Base-by-base conservation (phyloP, 2,329 filamentous ascomycete species). In the Diaporthe ilicicola region DNA sequence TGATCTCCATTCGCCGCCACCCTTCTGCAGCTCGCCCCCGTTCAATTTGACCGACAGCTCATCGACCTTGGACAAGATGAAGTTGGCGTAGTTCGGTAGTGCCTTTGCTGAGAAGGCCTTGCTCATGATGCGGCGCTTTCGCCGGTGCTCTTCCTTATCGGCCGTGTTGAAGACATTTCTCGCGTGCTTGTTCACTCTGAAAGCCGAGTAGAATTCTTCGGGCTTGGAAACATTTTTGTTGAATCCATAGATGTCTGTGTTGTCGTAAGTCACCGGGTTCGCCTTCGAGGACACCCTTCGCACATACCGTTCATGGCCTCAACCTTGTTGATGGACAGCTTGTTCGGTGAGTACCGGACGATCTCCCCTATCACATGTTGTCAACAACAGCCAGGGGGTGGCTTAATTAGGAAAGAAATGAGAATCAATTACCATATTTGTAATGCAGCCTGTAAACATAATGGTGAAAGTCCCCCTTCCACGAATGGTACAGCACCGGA, bases 381-480 rank as follows among this genome's bases (percentile, higher is more conserved):
- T n/a, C n/a, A n/a, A n/a, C n/a, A n/a, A n/a, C n/a, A n/a, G n/a
- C n/a, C n/a, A n/a, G n/a, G n/a, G n/a, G n/a, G n/a, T n/a, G n/a
- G n/a, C n/a, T n/a, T n/a, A n/a, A n/a, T n/a, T n/a, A n/a, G n/a
- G n/a, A n/a, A n/a, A n/a, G n/a, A n/a, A n/a, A n/a, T n/a, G n/a
- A n/a, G n/a, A n/a, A n/a, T n/a, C n/a, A n/a, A n/a, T n/a, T n/a
- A 46, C 44, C 44, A 77, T 96, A 94, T 77, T 87, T 86, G 74
- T 91, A 82, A 79, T 97, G 94, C 75, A 91, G 84, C 32, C 87
- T 84, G 83, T 90, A 90, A 76, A 94, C 91, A 76, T 92, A 89
- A 22, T 95, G 86, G 77, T 94, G 92, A 1, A 92, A 87, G 74
- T 92, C 90, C 62, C 92, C 93, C 76, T 89, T 91, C 81, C 90